These are phyloP conservation scores for Decorospora gaudefroyi DNA, from an alignment of 2,329 filamentous ascomycete genomes.

Conservation along the genomic window DNA sequence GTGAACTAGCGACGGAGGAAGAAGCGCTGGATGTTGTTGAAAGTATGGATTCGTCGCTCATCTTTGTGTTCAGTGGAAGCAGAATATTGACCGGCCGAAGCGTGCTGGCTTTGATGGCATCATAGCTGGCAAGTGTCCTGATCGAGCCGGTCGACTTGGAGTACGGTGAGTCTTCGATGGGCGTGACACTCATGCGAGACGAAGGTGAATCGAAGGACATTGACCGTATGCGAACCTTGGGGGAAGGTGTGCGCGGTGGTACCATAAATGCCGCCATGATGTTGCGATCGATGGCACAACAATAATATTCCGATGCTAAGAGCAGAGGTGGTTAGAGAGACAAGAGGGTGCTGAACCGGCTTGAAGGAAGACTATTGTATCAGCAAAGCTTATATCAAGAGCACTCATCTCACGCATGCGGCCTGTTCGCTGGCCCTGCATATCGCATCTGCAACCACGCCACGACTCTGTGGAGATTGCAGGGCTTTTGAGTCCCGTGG, in stretches of 20 bases:
- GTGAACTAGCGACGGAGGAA: constrained; percentile 32
- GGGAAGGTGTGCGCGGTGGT: constrained; percentile 42
- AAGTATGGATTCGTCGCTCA: constrained; percentile 40
- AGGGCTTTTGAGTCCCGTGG: constrained; percentile 21
- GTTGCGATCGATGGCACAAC: constrained; percentile 3
- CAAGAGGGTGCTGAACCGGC: constrained; percentile 17
- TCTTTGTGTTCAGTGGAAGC: constrained; percentile 37
- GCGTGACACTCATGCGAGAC: constrained; percentile 35
- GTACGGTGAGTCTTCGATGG: constrained; percentile 41
- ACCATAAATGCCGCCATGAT: constrained; percentile 29
- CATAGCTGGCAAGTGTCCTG: constrained; percentile 23
- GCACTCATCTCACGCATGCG: constrained; percentile 15
- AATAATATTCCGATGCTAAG: background rate
- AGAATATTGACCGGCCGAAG: constrained; percentile 18
- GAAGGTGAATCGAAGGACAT: constrained; percentile 45
- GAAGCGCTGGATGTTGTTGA: constrained; percentile 28
- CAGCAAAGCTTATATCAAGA: constrained; percentile 28
- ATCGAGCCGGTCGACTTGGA: constrained; percentile 45
- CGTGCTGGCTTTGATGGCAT: constrained; percentile 27
- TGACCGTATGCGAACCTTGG: constrained; percentile 45
- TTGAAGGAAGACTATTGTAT: constrained; percentile 3
- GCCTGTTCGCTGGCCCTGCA: constrained; percentile 39
- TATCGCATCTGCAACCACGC: constrained; percentile 30
- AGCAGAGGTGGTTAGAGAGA: background rate
- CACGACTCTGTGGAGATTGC: constrained; percentile 23